phyloP scores from a whole-genome alignment of 306 rosid genomes.

The Cyclanthera cordifolia region DNA sequence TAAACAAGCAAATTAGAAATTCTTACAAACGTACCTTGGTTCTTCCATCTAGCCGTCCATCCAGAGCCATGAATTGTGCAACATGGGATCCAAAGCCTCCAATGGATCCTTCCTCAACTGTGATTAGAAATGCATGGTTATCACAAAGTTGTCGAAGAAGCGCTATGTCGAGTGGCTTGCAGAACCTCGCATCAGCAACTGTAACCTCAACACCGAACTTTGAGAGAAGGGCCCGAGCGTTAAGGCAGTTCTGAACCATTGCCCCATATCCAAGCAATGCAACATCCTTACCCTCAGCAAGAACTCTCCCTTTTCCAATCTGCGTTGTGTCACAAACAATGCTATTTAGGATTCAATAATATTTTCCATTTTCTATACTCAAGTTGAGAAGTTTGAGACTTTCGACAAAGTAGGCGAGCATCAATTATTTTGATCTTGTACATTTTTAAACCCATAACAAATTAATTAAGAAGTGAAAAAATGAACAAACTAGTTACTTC shows the following conservation, averaged over 20 bases:
- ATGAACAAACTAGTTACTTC: constrained; percentile 38
- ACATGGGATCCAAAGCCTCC: constrained; percentile 96
- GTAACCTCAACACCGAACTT: constrained; percentile 76
- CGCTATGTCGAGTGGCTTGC: constrained; percentile 79
- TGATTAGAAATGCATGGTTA: constrained; percentile 62
- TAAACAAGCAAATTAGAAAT: neutral
- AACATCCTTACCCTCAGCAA: constrained; percentile 72
- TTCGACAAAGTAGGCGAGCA: neutral
- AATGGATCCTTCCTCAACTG: constrained; percentile 91
- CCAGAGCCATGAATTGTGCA: constrained; percentile 74
- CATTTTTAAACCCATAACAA: neutral
- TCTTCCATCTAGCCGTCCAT: constrained; percentile 74
- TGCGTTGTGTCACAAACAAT: constrained; percentile 16
- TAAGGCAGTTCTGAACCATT: constrained; percentile 88
- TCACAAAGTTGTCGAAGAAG: constrained; percentile 76
- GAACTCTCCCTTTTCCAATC: constrained; percentile 77
- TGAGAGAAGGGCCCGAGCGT: constrained; percentile 66
- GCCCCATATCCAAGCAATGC: constrained; percentile 90
- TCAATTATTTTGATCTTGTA: neutral
- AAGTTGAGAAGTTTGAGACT: neutral
- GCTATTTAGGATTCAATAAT: neutral
- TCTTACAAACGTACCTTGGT: constrained; percentile 40
- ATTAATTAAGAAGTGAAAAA: neutral
- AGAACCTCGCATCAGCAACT: constrained; percentile 96
- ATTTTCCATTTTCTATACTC: neutral